These are phyloP conservation scores for Candida buenavistaensis DNA, from an alignment of 1,139 yeast genomes.

Conservation along the genomic window DNA sequence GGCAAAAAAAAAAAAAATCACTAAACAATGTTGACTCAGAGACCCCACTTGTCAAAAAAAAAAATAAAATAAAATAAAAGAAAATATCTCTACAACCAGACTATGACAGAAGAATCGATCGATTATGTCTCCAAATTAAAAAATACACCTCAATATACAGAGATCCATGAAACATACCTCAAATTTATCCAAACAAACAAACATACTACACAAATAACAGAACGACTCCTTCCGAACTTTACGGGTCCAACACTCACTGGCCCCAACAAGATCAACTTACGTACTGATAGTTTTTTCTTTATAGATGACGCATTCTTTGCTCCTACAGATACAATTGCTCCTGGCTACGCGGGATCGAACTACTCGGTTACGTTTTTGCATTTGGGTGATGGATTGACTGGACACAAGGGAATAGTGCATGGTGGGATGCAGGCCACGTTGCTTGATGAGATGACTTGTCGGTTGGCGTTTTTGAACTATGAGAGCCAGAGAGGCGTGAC, in stretches of 20 bases:
- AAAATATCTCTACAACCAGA: too few species aligned
- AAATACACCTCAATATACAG: conserved; percentile 3
- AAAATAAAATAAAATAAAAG: too few species aligned
- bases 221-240: conserved; percentile 26
- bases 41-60: too few species aligned
- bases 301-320: too few species aligned
- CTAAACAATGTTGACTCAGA: too few species aligned
- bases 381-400: conserved; percentile 46
- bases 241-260: conserved; percentile 41
- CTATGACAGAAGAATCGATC: too few species aligned
- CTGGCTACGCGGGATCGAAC: conserved; percentile 17
- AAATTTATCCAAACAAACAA: conserved; percentile 9
- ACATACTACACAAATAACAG: conserved; percentile 10
- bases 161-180: conserved; percentile 5
- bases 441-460: conserved; percentile 54
- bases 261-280: conserved; percentile 32
- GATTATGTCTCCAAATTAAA: conserved; percentile 4
- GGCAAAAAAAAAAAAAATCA: too few species aligned
- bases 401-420: conserved; percentile 54
- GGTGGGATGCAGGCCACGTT: conserved; percentile 58
- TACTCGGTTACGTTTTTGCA: conserved; percentile 40
- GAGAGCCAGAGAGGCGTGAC: conserved; percentile 45
- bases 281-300: conserved; percentile 27
- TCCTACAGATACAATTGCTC: too few species aligned
- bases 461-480: conserved; percentile 51